phyloP scores from a whole-genome alignment of 345 rosid genomes.

The Arabidopsis suecica region DNA sequence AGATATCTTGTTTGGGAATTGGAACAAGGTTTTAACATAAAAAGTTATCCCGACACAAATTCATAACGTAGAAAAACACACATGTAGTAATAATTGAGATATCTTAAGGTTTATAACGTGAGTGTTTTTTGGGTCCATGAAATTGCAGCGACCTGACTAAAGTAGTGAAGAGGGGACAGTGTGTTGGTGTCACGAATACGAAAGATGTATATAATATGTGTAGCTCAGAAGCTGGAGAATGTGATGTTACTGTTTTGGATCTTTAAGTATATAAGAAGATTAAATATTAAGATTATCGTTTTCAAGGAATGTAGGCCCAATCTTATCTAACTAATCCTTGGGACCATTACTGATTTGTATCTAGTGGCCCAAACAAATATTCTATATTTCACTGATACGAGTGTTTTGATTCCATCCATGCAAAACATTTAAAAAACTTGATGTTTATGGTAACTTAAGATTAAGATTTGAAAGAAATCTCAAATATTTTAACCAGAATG shows the following conservation, averaged over 20 bases:
- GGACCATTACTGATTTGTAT: slow-evolving; percentile 39
- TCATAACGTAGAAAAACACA: slow-evolving; percentile 30
- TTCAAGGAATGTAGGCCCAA: slow-evolving; percentile 38
- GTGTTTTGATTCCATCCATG: slow-evolving; percentile 13
- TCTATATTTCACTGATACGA: slow-evolving; percentile 9
- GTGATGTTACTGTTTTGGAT: slow-evolving; percentile 32
- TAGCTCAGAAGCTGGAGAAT: slow-evolving; percentile 38
- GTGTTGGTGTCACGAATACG: slow-evolving; percentile 41
- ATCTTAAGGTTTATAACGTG: slow-evolving; percentile 6
- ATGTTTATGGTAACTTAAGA: slow-evolving; percentile 22
- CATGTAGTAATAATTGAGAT: slow-evolving; percentile 38
- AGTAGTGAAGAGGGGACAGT: slow-evolving; percentile 40
- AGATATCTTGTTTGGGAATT: slow-evolving; percentile 1
- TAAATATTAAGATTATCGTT: slow-evolving; percentile 36
- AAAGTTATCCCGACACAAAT: slow-evolving; percentile 23
- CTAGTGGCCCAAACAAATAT: slow-evolving; percentile 28
- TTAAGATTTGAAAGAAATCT: slow-evolving; percentile 3
- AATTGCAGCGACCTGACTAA: slow-evolving; percentile 39
- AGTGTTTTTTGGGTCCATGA: slow-evolving; percentile 40
- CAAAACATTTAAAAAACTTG: background rate
- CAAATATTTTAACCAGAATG: slow-evolving; percentile 3
- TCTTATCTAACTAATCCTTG: slow-evolving; percentile 43
- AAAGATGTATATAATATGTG: slow-evolving; percentile 29
- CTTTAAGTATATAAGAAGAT: slow-evolving; percentile 5
- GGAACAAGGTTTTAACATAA: slow-evolving; percentile 24